Evolutionary conservation across 495 filamentous ascomycete species (phyloP).

Genomic region (Aspergillus mulundensis): DNA sequence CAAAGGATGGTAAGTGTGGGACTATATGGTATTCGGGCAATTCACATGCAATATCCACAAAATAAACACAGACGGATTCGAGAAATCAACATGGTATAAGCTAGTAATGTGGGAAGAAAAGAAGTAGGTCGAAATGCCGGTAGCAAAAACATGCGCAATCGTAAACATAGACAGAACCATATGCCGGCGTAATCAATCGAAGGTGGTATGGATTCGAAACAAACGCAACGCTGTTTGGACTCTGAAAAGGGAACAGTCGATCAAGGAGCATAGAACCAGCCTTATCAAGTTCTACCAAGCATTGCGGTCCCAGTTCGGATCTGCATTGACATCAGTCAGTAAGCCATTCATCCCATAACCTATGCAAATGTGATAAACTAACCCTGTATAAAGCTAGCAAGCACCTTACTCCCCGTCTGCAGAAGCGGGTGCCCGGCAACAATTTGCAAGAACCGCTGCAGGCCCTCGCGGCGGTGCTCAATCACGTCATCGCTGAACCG

Average conservation of each 20-base stretch:
- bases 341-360: neutral
- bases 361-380: slow-evolving; percentile 29
- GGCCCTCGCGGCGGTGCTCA: slow-evolving; percentile 84
- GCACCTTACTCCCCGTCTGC: slow-evolving; percentile 95
- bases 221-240: slow-evolving; percentile 10
- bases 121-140: neutral
- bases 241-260: neutral
- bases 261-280: neutral
- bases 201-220: slow-evolving; percentile 2
- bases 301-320: slow-evolving; percentile 38
- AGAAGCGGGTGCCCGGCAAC: slow-evolving; percentile 93
- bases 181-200: neutral
- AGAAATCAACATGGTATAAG: neutral
- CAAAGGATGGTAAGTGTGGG: no score
- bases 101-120: neutral
- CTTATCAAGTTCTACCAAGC: slow-evolving; percentile 24
- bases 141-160: slow-evolving; percentile 3
- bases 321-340: slow-evolving; percentile 16
- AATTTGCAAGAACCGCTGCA: slow-evolving; percentile 96
- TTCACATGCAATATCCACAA: neutral
- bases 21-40: neutral
- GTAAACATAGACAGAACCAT: slow-evolving; percentile 1
- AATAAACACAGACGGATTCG: neutral
- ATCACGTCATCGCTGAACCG: slow-evolving; percentile 98
- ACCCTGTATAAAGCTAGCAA: slow-evolving; percentile 96